Conservation (phyloP, 345 rosid genomes). For the Corchorus olitorius region DNA sequence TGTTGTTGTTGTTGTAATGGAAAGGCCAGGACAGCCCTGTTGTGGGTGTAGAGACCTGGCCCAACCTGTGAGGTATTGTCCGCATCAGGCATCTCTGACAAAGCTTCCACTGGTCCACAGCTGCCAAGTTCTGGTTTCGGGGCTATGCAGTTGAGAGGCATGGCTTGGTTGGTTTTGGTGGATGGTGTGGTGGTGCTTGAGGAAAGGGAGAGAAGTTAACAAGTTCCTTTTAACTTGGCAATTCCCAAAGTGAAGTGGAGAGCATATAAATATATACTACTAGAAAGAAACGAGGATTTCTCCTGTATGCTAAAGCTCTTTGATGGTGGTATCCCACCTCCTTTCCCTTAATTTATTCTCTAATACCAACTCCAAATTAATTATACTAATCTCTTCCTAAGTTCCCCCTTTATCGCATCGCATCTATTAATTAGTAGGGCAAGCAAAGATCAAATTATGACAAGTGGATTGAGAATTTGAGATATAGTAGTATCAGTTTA, state of each 20-base stretch:
- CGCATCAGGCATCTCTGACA: constrained; percentile 40
- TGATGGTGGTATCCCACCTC: constrained; percentile 51
- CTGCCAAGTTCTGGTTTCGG: constrained; percentile 55
- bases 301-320: constrained; percentile 22
- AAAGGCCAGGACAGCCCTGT: constrained; percentile 42
- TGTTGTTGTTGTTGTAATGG: constrained; percentile 34
- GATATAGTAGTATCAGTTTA: not conserved
- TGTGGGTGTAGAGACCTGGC: constrained; percentile 24
- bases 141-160: constrained; percentile 52
- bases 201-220: constrained; percentile 34
- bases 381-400: constrained; percentile 23
- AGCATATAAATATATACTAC: constrained; percentile 53
- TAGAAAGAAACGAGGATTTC: constrained; percentile 27
- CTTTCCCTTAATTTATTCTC: constrained; percentile 37
- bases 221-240: constrained; percentile 38
- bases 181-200: constrained; percentile 16
- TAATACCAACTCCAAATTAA: constrained; percentile 29
- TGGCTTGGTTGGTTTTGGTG: constrained; percentile 25
- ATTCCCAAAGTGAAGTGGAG: constrained; percentile 51
- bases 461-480: constrained; percentile 6
- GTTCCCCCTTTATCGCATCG: constrained; percentile 21
- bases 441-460: constrained; percentile 23
- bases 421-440: constrained; percentile 14
- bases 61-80: too few species aligned
- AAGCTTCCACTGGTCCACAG: constrained; percentile 38